phyloP scores from a whole-genome alignment of 257 asterid species.

The Solanum stenotomum region DNA sequence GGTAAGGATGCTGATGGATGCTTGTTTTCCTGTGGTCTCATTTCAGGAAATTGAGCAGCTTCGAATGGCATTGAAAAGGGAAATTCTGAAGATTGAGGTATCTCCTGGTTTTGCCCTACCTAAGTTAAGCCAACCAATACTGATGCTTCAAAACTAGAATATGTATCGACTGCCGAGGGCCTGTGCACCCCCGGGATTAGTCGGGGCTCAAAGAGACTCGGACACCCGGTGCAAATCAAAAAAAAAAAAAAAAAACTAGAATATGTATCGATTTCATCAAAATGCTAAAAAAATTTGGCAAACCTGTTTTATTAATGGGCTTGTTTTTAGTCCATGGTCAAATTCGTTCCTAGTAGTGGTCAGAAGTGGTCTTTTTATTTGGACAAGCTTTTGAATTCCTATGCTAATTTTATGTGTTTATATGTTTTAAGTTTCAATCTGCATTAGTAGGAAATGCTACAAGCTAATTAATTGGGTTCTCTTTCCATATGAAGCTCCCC shows the following conservation, averaged over 20 bases:
- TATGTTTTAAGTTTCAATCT: background rate
- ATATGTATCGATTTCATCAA: background rate
- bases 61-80: slow-evolving; percentile 49
- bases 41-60: slow-evolving; percentile 84
- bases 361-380: background rate
- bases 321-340: background rate
- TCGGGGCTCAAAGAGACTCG: no score
- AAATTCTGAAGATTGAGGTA: slow-evolving; percentile 78
- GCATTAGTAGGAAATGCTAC: background rate
- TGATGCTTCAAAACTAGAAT: background rate
- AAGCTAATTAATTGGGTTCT: background rate
- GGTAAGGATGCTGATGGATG: background rate
- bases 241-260: background rate
- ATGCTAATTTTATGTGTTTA: background rate
- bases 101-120: background rate
- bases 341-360: background rate
- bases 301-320: background rate
- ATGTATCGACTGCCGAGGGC: background rate
- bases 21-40: background rate
- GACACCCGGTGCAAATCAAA: no score
- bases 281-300: background rate
- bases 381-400: background rate
- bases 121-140: background rate
- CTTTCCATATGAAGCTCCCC: background rate
- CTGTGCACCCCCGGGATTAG: no score